These are phyloP conservation scores for Lactarius hatsudake DNA, from an alignment of 768 basidiomycete species.

Conservation along the genomic window DNA sequence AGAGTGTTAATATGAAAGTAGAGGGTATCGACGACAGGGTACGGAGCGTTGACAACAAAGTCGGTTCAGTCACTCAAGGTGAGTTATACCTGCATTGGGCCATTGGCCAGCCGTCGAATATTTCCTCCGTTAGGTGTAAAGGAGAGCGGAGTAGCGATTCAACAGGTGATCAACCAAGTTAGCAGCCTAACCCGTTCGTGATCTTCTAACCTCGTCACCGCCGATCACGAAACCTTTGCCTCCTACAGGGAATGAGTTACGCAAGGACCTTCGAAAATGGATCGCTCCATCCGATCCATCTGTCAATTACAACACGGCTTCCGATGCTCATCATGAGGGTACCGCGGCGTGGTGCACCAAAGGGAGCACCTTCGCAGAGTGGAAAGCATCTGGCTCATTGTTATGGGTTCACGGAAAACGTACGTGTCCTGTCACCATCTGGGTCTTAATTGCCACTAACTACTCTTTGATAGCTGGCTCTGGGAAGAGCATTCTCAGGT, in stretches of 20 bases:
- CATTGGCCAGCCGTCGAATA: background rate
- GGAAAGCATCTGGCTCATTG: background rate
- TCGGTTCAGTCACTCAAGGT: background rate
- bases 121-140: background rate
- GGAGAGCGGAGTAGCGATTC: background rate
- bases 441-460: background rate
- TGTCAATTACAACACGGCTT: background rate
- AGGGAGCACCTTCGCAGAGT: background rate
- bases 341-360: background rate
- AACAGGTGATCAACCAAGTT: background rate
- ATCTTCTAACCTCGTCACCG: background rate
- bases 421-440: background rate
- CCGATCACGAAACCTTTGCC: background rate
- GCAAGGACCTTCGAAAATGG: background rate
- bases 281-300: background rate
- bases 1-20: background rate
- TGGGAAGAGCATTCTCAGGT: background rate
- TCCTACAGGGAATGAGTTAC: background rate
- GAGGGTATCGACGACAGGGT: background rate
- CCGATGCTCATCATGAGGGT: background rate
- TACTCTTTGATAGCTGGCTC: background rate
- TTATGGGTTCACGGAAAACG: background rate
- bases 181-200: background rate
- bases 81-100: background rate
- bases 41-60: background rate